A percentile compares a stretch with the other conserved stretches of the same genome.
phyloP scores from a whole-genome alignment of 305 asterid genomes.

The Fraxinus baroniana region DNA sequence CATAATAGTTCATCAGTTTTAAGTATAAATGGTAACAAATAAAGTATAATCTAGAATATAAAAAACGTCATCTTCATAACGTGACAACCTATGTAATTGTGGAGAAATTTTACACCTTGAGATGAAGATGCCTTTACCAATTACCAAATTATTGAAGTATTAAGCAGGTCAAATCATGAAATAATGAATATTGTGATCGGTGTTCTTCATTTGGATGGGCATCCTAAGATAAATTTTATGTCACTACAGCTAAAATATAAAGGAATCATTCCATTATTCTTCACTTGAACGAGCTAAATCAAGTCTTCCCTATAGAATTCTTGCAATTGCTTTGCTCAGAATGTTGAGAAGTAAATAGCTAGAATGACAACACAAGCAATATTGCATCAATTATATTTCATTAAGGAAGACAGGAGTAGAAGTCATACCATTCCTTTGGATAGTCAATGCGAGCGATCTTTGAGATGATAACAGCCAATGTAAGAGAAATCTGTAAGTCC shows the following conservation, averaged over 20 bases:
- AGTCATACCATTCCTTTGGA: conserved; percentile 84
- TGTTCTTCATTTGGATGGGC: not conserved
- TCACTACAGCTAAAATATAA: not conserved
- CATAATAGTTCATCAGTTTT: conserved; percentile 29
- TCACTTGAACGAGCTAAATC: not conserved
- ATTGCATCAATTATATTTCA: not conserved
- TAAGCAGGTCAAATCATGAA: not conserved
- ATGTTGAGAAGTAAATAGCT: not conserved
- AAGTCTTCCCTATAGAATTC: not conserved
- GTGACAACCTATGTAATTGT: not conserved
- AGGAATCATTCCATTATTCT: not conserved
- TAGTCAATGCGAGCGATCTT: conserved; percentile 96
- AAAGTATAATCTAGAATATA: conserved; percentile 2
- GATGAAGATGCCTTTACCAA: conserved; percentile 12
- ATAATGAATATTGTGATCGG: not conserved
- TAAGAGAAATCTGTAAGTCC: conserved; percentile 73
- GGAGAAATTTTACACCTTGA: conserved; percentile 9
- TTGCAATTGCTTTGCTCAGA: not conserved
- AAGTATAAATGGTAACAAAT: conserved; percentile 3
- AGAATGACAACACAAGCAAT: not conserved
- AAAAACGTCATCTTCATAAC: conserved; percentile 4
- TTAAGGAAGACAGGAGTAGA: conserved; percentile 20
- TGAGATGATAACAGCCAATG: conserved; percentile 89
- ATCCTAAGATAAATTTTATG: not conserved
- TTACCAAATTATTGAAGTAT: conserved; percentile 4